Base-by-base conservation (phyloP, 192 early-diverging fungal species). In the Rhizophagus sp. region DNA sequence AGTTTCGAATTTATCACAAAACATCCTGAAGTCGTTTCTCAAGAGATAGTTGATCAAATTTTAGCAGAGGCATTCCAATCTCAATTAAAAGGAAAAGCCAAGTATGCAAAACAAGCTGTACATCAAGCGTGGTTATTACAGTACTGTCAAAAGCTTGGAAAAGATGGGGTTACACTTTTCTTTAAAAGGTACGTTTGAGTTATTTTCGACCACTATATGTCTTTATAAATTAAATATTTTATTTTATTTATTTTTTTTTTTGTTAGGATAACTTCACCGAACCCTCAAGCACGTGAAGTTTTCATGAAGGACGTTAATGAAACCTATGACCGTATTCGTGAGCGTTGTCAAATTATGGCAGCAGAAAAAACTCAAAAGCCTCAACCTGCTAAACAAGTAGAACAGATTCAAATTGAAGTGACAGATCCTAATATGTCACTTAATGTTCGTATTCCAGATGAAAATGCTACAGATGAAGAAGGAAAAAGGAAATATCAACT, bases 301-400 rank as follows among this genome's bases (percentile, higher is more conserved):
- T 98, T 98, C 84, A 83, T 87, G 76, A 90, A 90, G 62, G 97
- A 99, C 85, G 93, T 97, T n/a, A 86, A 91, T 15, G 87, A 92
- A 19, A 96, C 95, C 19, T 96, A 96, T 84, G 88, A 87, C 33
- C 93, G 92, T 76, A 97, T 99, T 80, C 84, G 85, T 63, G 87
- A 83, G 3, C 92, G 97, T 17, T 96, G 94, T 83, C 84, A 87
- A 64, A 91, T 91, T 11, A 73, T 89, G 78, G 80, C 88, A 75
- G 82, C 85, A 89, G 85, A 91, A 84, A 78, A 84, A 82, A 84
- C 74, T 70, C 80, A 75, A 62, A 84, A 50, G 47, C 85, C 76
- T 61, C 87, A 71, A 70, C 84, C 75, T 81, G 88, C 25, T 79
- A 86, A 64, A 41, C 77, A 81, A 71, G 82, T 76, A 24, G 94